Percentiles rank a stretch among this genome's conserved stretches.
Conservation (phyloP, 345 rosid species). For the Punica granatum region DNA sequence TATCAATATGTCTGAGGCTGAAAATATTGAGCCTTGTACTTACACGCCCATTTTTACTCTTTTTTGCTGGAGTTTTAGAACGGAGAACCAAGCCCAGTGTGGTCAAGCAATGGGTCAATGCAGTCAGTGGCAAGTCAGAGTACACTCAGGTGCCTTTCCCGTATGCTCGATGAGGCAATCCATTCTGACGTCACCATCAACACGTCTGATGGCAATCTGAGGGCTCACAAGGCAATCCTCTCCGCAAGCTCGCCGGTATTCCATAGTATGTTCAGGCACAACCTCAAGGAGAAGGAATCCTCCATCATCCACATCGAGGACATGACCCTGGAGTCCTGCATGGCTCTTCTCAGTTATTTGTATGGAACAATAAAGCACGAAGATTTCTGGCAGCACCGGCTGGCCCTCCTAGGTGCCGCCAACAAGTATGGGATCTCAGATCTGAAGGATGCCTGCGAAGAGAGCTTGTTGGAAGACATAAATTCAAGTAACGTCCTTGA, state of each 20-base stretch:
- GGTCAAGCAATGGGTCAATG: slow-evolving; percentile 63
- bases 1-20: no score
- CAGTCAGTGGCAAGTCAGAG: slow-evolving; percentile 51
- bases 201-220: slow-evolving; percentile 64
- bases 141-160: slow-evolving; percentile 65
- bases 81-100: slow-evolving; percentile 55
- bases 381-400: slow-evolving; percentile 90
- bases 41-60: neutral
- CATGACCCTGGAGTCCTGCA: slow-evolving; percentile 81
- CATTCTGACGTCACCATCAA: slow-evolving; percentile 69
- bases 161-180: slow-evolving; percentile 79
- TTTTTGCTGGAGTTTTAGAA: slow-evolving; percentile 33
- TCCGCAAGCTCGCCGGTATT: slow-evolving; percentile 87
- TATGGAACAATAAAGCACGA: slow-evolving; percentile 75
- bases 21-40: neutral
- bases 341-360: slow-evolving; percentile 65
- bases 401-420: slow-evolving; percentile 67
- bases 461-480: slow-evolving; percentile 84
- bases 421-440: slow-evolving; percentile 72
- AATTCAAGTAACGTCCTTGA: slow-evolving; percentile 73
- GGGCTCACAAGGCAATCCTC: slow-evolving; percentile 82
- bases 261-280: slow-evolving; percentile 79
- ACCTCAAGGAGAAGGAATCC: slow-evolving; percentile 87
- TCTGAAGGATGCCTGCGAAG: slow-evolving; percentile 77
- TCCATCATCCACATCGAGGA: slow-evolving; percentile 74